Evolutionary conservation across 2,329 filamentous ascomycete genomes (phyloP), one percentile per base, ranked within the genome.

Genomic region (Cladosporium sp.): DNA sequence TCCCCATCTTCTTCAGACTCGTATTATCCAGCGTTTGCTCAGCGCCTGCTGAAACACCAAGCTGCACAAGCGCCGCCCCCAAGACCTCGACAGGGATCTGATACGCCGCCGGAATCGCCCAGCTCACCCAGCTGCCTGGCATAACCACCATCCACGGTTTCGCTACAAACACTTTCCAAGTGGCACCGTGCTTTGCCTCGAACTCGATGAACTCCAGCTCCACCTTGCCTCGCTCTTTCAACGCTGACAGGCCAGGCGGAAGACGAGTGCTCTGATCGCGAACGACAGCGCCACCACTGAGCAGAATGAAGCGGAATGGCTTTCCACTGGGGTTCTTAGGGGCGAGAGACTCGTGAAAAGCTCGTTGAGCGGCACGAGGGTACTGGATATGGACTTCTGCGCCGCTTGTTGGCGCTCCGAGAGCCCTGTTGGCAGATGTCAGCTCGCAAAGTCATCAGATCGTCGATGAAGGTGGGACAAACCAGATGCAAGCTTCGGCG

Each of bases 401-500:
- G 35, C 62, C 64, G 14, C 56, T 49, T 7, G 60, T 60, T 2
- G 61, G 55, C 37, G 46, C 58, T 46, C 59, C 60, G 10, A 64
- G 62, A 9, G 56, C 57, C 71, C 71, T 74, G 7, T 72, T 11
- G 2, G 11, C 4, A 8, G 59, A 3, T 60, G 46, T 34, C 59
- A 37, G 6, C 14, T 13, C 14, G 14, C 14, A 16, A 16, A 16
- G 14, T 16, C 14, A 16, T 16, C 14, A 16, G 14, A 16, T 16
- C 14, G 14, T 16, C 14, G 14, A 16, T 16, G 14, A 16, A 16
- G 14, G 14, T 16, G 14, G 14, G 14, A 16, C 14, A 16, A 16
- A 53, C 72, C 72, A 76, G 10, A 76, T 71, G 58, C 70, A 74
- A 13, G 68, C 70, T 49, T 73, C 67, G 9, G 70, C 69, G 8